Conservation (phyloP, 345 rosid genomes). For the Pseudoturritis turrita region DNA sequence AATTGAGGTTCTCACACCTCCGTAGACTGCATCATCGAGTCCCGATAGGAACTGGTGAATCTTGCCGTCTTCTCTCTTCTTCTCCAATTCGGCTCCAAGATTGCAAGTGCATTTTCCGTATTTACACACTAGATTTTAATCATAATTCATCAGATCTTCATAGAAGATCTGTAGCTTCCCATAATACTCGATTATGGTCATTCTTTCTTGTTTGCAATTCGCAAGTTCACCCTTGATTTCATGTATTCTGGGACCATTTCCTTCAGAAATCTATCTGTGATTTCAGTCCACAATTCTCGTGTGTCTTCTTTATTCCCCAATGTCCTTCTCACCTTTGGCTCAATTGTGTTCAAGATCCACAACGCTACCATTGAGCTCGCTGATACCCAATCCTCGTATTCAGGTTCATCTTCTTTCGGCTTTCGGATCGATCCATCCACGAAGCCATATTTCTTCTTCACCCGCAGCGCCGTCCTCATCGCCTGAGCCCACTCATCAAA, state of each 20-base stretch:
- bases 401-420: not conserved
- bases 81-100: not conserved
- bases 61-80: not conserved
- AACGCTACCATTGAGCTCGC: too few species aligned
- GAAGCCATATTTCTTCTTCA: not conserved
- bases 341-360: too few species aligned
- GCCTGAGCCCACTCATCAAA: not conserved
- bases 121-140: not conserved
- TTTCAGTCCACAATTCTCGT: too few species aligned
- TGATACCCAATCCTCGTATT: too few species aligned
- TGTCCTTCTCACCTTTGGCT: too few species aligned
- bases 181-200: not conserved
- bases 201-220: not conserved
- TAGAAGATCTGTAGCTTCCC: not conserved
- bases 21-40: not conserved
- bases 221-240: too few species aligned
- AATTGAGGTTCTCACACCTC: not conserved
- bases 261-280: too few species aligned
- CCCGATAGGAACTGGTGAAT: not conserved
- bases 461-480: not conserved
- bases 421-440: not conserved
- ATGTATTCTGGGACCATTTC: too few species aligned
- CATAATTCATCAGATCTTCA: not conserved
- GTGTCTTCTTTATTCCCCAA: too few species aligned
- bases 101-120: not conserved